These are phyloP conservation scores for Ceratobasidium theobromae DNA, from an alignment of 1,284 basidiomycete genomes.

Conservation along the genomic window DNA sequence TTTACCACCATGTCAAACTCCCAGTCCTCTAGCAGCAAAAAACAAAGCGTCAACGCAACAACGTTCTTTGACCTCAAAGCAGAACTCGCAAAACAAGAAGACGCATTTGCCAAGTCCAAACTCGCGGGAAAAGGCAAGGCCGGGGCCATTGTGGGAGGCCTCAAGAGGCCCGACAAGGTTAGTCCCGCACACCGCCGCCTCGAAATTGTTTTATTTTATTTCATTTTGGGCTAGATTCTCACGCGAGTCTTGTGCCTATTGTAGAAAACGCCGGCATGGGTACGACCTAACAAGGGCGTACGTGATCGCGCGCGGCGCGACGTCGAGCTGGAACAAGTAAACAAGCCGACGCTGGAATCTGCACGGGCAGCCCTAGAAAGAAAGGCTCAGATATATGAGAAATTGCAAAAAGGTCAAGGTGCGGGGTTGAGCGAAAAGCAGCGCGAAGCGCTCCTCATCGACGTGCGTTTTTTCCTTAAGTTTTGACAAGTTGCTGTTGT, in stretches of 20 bases:
- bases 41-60: slow-evolving; percentile 52
- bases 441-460: slow-evolving; percentile 73
- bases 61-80: slow-evolving; percentile 78
- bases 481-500: too few relatives aligned
- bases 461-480: too few relatives aligned
- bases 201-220: neutral
- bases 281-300: slow-evolving; percentile 70
- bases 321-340: slow-evolving; percentile 62
- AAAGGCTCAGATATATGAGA: slow-evolving; percentile 83
- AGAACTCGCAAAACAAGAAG: slow-evolving; percentile 66
- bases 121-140: slow-evolving; percentile 54
- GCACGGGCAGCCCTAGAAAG: slow-evolving; percentile 68
- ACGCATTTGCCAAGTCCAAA: slow-evolving; percentile 61
- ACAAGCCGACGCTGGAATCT: slow-evolving; percentile 66
- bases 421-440: slow-evolving; percentile 79
- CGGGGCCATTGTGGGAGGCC: slow-evolving; percentile 52
- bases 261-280: slow-evolving; percentile 73
- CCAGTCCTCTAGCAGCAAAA: too few relatives aligned
- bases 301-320: slow-evolving; percentile 61
- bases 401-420: slow-evolving; percentile 75
- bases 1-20: slow-evolving; percentile 11
- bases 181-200: slow-evolving; percentile 30
- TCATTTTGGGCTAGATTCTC: neutral
- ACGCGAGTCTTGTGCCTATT: too few relatives aligned
- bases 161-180: slow-evolving; percentile 66